Evolutionary conservation across 768 basidiomycete species (phyloP).

Genomic region (Boletus edulis): DNA sequence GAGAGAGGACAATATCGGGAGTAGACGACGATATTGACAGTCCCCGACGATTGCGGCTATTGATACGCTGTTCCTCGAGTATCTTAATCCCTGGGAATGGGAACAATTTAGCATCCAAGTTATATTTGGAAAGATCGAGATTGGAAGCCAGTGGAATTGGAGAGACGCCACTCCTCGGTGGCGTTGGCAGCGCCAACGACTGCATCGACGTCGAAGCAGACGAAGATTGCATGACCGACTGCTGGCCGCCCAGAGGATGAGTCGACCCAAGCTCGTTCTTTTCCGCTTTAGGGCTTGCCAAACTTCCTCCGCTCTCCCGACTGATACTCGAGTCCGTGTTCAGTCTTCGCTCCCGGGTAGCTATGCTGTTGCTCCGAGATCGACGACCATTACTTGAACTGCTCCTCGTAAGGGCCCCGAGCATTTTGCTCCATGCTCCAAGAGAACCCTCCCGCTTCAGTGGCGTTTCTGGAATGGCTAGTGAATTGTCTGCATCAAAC

Average conservation of each 20-base stretch:
- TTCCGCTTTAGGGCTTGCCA: conserved; percentile 60
- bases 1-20: conserved; percentile 45
- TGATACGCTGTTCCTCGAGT: conserved; percentile 65
- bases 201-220: conserved; percentile 64
- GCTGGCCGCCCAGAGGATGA: conserved; percentile 47
- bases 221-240: conserved; percentile 55
- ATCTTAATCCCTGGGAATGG: conserved; percentile 87
- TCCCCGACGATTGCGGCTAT: conserved; percentile 52
- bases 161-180: conserved; percentile 59
- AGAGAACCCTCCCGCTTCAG: conserved; percentile 60
- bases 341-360: conserved; percentile 62
- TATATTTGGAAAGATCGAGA: conserved; percentile 70
- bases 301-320: conserved; percentile 73
- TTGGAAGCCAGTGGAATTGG: conserved; percentile 77
- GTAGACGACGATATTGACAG: conserved; percentile 48
- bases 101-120: conserved; percentile 68
- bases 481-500: conserved; percentile 48
- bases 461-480: conserved; percentile 41
- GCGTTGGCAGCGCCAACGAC: conserved; percentile 55
- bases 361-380: conserved; percentile 76
- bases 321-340: conserved; percentile 72
- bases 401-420: conserved; percentile 63
- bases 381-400: conserved; percentile 68
- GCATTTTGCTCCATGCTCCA: conserved; percentile 63
- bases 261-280: conserved; percentile 41